Percentiles rank a stretch among this genome's conserved stretches.
phyloP scores from a whole-genome alignment of 495 filamentous ascomycete species.

The Geoglossum glabrum region DNA sequence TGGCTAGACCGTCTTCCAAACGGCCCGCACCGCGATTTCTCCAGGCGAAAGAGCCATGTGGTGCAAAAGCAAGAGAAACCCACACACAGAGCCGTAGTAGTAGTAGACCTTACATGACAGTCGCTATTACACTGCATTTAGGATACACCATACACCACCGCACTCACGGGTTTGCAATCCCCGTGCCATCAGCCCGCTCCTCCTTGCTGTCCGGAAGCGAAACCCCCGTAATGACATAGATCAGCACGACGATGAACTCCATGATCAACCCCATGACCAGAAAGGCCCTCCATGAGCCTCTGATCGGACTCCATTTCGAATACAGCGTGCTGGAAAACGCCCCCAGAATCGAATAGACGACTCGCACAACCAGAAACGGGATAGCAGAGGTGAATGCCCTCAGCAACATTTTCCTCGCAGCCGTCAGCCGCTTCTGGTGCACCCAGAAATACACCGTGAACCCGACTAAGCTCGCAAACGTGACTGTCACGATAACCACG shows the following conservation, averaged over 20 bases:
- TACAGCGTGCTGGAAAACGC: constrained; percentile 9
- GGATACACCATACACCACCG: no score
- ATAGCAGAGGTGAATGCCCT: constrained; percentile 10
- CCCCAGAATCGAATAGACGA: constrained; percentile 15
- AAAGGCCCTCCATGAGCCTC: constrained; percentile 13
- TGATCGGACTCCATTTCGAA: constrained; percentile 12
- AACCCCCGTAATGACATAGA: constrained; percentile 15
- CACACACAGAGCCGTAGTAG: no score
- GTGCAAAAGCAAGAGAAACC: no score
- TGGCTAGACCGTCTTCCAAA: not conserved
- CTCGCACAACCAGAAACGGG: constrained; percentile 17
- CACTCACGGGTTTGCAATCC: no score
- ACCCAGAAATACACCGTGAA: not conserved
- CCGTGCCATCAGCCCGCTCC: not conserved
- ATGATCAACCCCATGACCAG: constrained; percentile 17
- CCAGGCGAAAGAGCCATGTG: no score
- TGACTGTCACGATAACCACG: not conserved
- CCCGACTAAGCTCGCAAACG: not conserved
- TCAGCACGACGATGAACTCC: constrained; percentile 16
- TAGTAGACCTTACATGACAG: no score
- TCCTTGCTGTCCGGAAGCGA: constrained; percentile 10
- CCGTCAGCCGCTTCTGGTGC: not conserved
- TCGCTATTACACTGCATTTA: no score
- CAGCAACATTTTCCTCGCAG: not conserved
- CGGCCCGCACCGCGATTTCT: no score